These are phyloP conservation scores for Austroboletus niveus DNA, from an alignment of 1,284 basidiomycete genomes.

Conservation along the genomic window DNA sequence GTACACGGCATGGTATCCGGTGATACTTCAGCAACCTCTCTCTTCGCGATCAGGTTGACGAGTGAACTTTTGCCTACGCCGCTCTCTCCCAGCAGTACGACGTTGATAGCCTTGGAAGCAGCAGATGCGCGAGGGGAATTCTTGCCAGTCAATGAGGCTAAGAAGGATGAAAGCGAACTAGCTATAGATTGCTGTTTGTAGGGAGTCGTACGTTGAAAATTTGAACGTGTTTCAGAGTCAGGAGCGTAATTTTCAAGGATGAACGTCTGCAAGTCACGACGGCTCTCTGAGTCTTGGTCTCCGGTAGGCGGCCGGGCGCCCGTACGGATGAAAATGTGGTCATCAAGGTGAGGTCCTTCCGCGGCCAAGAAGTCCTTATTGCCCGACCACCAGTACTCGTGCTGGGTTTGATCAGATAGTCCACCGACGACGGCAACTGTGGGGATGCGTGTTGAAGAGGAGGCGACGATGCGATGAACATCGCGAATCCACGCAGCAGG, in stretches of 20 bases:
- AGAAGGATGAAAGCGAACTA: constrained; percentile 17
- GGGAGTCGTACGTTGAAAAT: constrained; percentile 1
- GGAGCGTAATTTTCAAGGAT: constrained; percentile 11
- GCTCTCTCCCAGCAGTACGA: constrained; percentile 25
- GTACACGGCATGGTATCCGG: constrained; percentile 25
- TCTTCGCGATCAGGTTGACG: constrained; percentile 21
- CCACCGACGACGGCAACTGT: constrained; percentile 22
- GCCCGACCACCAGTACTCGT: constrained; percentile 23
- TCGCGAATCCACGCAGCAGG: constrained; percentile 17
- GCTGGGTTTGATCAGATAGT: constrained; percentile 6
- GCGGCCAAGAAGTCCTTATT: constrained; percentile 3
- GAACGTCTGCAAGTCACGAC: constrained; percentile 13
- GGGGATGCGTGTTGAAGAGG: constrained; percentile 9
- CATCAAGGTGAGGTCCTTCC: constrained; percentile 17
- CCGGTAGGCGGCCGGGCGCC: neutral
- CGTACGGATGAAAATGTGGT: constrained; percentile 18
- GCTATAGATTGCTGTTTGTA: constrained; percentile 10
- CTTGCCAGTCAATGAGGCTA: constrained; percentile 6
- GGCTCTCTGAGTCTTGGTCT: constrained; percentile 7
- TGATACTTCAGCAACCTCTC: constrained; percentile 20
- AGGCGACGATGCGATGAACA: constrained; percentile 6
- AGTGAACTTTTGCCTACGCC: constrained; percentile 33
- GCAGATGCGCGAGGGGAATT: neutral
- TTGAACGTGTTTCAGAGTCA: neutral
- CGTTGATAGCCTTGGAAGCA: constrained; percentile 6